phyloP scores from a whole-genome alignment of 768 basidiomycete species.

The Xanthoconium stramineum region DNA sequence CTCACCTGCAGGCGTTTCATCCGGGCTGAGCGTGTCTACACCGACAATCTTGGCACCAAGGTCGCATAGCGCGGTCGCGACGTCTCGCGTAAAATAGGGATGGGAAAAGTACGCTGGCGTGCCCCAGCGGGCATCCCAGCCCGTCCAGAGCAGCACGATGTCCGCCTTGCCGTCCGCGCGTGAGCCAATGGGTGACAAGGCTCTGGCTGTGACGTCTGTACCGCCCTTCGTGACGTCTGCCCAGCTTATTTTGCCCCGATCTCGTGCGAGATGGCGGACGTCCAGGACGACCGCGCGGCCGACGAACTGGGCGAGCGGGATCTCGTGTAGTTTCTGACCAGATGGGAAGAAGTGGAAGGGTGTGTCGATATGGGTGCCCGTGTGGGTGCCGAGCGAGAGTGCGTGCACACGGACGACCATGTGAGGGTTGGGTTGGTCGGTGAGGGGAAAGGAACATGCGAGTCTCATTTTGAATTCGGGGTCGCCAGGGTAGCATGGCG shows the following conservation, averaged over 20 bases:
- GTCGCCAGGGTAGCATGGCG: constrained; percentile 30
- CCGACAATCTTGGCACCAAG: constrained; percentile 58
- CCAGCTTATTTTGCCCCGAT: constrained; percentile 56
- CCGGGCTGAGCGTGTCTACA: constrained; percentile 64
- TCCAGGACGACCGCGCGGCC: constrained; percentile 57
- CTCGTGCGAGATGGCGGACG: constrained; percentile 39
- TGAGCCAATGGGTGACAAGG: constrained; percentile 19
- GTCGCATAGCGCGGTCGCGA: constrained; percentile 47
- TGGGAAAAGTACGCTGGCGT: constrained; percentile 53
- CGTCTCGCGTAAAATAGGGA: constrained; percentile 57
- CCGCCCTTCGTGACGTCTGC: constrained; percentile 16
- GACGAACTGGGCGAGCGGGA: constrained; percentile 52
- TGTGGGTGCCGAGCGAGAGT: constrained; percentile 62
- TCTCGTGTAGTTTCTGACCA: constrained; percentile 55
- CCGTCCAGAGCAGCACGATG: constrained; percentile 60
- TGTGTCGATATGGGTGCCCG: constrained; percentile 79
- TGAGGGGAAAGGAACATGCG: constrained; percentile 18
- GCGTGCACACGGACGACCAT: constrained; percentile 27
- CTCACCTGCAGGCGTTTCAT: constrained; percentile 44
- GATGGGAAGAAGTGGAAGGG: constrained; percentile 67
- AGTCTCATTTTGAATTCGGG: constrained; percentile 20
- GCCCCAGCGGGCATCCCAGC: constrained; percentile 61
- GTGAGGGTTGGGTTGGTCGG: neutral
- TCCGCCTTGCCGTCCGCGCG: constrained; percentile 27
- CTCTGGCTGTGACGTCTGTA: neutral